Evolutionary conservation across 768 basidiomycete genomes (phyloP), one percentile per base, ranked within the genome.

Genomic region (Jaapia argillacea): DNA sequence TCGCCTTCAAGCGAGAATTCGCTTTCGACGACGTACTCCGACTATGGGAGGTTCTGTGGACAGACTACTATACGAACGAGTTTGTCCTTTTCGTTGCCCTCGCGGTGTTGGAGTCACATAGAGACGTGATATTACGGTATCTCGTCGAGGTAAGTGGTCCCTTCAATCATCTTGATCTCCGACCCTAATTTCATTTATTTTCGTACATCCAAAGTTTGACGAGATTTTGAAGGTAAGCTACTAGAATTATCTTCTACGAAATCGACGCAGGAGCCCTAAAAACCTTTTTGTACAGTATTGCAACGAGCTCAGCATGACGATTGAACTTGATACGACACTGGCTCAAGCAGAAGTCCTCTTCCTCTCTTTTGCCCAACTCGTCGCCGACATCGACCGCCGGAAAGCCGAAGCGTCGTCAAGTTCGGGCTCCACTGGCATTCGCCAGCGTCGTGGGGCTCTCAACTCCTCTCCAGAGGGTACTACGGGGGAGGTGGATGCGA

Each of bases 261-360:
- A 21, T 20, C 31, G 22, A 43, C 20, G 21, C 37, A 42, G 12
- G 16, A 24, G 2, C 23, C 28, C 27, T 18, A 22, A 28, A 45
- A 18, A 52, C 42, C 33, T 2, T 46, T 24, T 24, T 46, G 24
- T 36, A 25, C 51, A 85, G 81, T 96, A 93, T 54, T 89, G 87
- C 68, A 94, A 93, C 56, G 89, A 94, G 53, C 77, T 94, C 48
- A 88, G 85, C 63, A 90, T 90, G 83, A 89, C 91, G 41, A 94
- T 99, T 52, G 96, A 98, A 58, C 75, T 98, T n/a, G 85, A 96
- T 58, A 79, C 83, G 1, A 94, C 96, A 16, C 75, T 99, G 6
- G 85, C 90, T 0, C 96, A 98, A 64, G 96, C 94, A 6, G 96
- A 99, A 62, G 92, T 98, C 13, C 73, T 99, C 18, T 98, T 89